Evolutionary conservation across 495 filamentous ascomycete species (phyloP).

Genomic region (Bathelium albidoporum): DNA sequence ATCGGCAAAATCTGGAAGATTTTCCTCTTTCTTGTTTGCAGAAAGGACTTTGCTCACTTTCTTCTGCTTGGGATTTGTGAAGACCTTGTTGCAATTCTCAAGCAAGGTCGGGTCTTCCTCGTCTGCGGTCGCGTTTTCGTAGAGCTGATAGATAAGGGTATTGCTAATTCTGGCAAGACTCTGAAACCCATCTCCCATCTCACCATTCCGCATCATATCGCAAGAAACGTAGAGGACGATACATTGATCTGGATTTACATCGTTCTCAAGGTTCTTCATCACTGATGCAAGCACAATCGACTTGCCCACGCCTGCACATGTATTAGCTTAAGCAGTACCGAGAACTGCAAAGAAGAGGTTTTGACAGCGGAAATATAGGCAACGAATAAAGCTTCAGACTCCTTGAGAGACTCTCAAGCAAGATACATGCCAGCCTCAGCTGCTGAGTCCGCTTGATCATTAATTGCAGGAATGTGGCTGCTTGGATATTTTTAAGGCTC

Average conservation of each 20-base stretch:
- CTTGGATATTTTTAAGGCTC: too few relatives aligned
- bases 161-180: background rate
- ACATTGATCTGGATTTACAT: background rate
- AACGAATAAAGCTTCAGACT: too few relatives aligned
- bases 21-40: background rate
- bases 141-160: constrained; percentile 1
- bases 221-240: background rate
- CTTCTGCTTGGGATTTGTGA: constrained; percentile 8
- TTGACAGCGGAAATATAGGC: too few relatives aligned
- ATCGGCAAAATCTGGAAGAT: background rate
- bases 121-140: background rate
- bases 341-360: too few relatives aligned
- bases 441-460: too few relatives aligned
- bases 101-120: constrained; percentile 5
- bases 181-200: background rate
- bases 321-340: background rate
- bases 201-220: background rate
- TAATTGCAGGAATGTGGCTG: too few relatives aligned
- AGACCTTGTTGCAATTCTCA: constrained; percentile 11
- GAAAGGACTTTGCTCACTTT: constrained; percentile 4
- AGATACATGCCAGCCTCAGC: too few relatives aligned
- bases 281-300: background rate
- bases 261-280: background rate
- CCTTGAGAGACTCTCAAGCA: too few relatives aligned
- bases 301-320: background rate